A percentile compares a stretch with the other conserved stretches of the same genome.
These are phyloP conservation scores for Nepenthes mirabilis DNA, from an alignment of 148 eudicot genomes.

Conservation along the genomic window DNA sequence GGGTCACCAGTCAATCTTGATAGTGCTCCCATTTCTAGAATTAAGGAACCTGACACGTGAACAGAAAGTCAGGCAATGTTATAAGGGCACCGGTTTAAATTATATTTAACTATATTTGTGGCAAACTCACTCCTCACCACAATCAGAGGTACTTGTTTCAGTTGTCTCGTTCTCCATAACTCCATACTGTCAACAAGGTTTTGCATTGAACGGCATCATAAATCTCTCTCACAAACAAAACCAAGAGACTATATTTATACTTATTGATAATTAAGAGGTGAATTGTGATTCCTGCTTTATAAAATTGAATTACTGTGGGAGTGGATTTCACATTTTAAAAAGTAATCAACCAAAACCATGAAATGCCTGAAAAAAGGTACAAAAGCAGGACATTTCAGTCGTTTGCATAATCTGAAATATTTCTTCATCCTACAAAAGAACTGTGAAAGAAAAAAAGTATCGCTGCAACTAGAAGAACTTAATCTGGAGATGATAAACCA, in stretches of 20 bases:
- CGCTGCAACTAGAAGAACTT: background rate
- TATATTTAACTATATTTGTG: constrained; percentile 1
- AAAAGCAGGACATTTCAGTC: too few relatives aligned
- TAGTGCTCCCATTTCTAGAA: constrained; percentile 96
- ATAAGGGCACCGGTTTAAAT: constrained; percentile 2
- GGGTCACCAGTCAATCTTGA: constrained; percentile 87
- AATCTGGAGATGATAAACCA: background rate
- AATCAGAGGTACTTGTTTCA: constrained; percentile 97
- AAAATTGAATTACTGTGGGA: background rate
- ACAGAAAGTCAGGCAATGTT: constrained; percentile 15
- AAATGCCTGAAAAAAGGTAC: too few relatives aligned
- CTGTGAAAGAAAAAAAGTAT: background rate
- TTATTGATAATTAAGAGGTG: constrained; percentile 7
- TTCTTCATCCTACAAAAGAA: too few relatives aligned
- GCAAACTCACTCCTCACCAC: constrained; percentile 45
- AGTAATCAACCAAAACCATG: too few relatives aligned
- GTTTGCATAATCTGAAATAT: too few relatives aligned
- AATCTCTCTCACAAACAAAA: constrained; percentile 46
- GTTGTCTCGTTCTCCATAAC: constrained; percentile 91
- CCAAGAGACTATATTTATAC: constrained; percentile 24
- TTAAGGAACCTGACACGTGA: constrained; percentile 60
- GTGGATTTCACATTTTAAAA: too few relatives aligned
- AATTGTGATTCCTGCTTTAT: background rate
- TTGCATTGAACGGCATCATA: constrained; percentile 43
- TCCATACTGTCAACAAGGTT: constrained; percentile 84